phyloP scores from a whole-genome alignment of 2,329 filamentous ascomycete species.

The Fusarium begoniae region DNA sequence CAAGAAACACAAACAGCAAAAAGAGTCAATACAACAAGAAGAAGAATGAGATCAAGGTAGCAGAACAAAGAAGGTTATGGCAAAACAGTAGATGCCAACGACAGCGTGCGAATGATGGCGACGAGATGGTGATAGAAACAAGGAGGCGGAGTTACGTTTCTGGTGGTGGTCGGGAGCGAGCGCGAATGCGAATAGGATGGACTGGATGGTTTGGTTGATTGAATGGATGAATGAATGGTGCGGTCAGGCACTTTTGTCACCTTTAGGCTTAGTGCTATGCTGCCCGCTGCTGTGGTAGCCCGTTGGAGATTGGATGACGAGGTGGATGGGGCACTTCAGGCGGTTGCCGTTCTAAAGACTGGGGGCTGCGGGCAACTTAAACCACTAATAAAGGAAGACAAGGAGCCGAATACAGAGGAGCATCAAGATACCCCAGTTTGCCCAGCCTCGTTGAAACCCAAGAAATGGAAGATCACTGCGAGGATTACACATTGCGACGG shows the following conservation, averaged over 20 bases:
- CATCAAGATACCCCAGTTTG: conserved; percentile 15
- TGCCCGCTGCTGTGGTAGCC: conserved; percentile 1
- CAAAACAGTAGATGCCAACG: conserved; percentile 5
- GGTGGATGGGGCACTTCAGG: conserved; percentile 21
- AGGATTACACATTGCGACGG: not conserved
- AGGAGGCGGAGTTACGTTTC: conserved; percentile 13
- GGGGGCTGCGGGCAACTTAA: not conserved
- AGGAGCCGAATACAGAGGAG: conserved; percentile 11
- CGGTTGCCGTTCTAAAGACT: not conserved
- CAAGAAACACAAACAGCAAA: conserved; percentile 4
- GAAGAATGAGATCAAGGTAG: conserved; percentile 16
- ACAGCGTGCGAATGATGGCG: conserved; percentile 8
- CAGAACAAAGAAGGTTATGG: conserved; percentile 13
- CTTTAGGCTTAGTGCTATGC: conserved; percentile 11
- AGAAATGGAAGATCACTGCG: not conserved
- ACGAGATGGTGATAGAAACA: conserved; percentile 31
- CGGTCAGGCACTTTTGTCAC: conserved; percentile 40
- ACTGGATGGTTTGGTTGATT: not conserved
- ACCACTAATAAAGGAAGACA: conserved; percentile 12
- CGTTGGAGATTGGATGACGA: conserved; percentile 38
- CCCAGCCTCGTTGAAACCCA: conserved; percentile 23
- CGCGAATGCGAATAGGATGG: conserved; percentile 5
- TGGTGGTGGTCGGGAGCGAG: conserved; percentile 28
- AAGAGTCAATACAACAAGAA: conserved; percentile 10
- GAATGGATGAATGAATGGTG: conserved; percentile 21